phyloP scores from a whole-genome alignment of 176 grass and related monocot species.

The Pharus latifolius region DNA sequence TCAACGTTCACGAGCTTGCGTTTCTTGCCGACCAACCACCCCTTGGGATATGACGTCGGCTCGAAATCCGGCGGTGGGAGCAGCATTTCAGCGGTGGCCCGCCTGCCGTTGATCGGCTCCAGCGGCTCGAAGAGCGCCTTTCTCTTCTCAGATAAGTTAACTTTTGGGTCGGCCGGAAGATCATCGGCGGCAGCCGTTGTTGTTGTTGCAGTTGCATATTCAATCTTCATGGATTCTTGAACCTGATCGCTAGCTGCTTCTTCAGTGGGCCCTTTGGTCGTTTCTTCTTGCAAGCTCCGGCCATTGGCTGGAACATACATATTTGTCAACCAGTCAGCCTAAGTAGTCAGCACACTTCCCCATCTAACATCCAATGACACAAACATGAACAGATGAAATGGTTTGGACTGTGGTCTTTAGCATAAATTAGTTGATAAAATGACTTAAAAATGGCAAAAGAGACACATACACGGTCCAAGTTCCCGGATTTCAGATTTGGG shows the following conservation, averaged over 20 bases:
- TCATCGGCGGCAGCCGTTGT: neutral
- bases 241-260: neutral
- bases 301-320: constrained; percentile 42
- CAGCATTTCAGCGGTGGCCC: constrained; percentile 42
- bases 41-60: constrained; percentile 64
- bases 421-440: neutral
- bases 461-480: too few relatives aligned
- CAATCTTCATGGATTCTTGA: constrained; percentile 28
- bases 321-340: constrained; percentile 36
- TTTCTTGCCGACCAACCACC: constrained; percentile 94
- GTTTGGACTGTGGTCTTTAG: neutral
- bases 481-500: too few relatives aligned
- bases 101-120: constrained; percentile 40
- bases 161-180: constrained; percentile 24
- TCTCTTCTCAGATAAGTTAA: constrained; percentile 60
- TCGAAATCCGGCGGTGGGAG: constrained; percentile 98
- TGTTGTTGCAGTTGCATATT: neutral
- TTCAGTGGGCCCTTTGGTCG: constrained; percentile 5
- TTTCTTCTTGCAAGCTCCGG: constrained; percentile 48
- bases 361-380: constrained; percentile 30
- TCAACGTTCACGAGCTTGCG: constrained; percentile 97
- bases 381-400: neutral
- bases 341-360: neutral
- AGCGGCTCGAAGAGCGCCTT: constrained; percentile 85
- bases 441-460: too few relatives aligned